Base-by-base conservation (phyloP, 192 early-diverging fungal genomes). In the Allomyces javanicus region DNA sequence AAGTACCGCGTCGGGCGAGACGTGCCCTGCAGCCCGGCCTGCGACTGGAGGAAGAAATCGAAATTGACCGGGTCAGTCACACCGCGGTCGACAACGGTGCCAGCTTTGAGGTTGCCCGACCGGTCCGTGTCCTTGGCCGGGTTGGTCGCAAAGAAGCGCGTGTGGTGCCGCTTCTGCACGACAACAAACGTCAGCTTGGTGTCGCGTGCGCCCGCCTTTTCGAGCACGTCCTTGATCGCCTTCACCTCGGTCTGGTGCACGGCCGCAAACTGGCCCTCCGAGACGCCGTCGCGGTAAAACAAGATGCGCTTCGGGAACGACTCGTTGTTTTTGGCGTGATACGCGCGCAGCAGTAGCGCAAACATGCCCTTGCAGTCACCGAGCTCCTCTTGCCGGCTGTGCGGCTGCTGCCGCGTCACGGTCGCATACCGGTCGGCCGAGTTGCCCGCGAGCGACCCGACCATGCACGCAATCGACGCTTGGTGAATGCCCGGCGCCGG, bases 1-100 rank as follows among this genome's bases (percentile, higher is more conserved):
- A 87, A 84, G 82, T 98, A 98, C 70, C 90, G 89, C 0, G 87
- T 88, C 1, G 93, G 92, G 27, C 91, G 87, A 17, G 90, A 92
- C 1, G 93, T 94, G 40, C 95, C 93, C 72, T 93, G 91, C 24
- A 94, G 80, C 62, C 93, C 91, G 1, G 87, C 84, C 66, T 98
- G 95, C 21, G 91, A 87, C 67, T 87, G 89, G 23, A 97, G 74
- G 75, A 81, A 85, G 67, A 84, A 85, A 61, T 85, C 83, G 64
- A 81, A 83, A 64, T 81, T 75, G 12, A 75, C 68, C 6, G 79
- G 81, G 62, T 83, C 78, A 0, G 81, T 81, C 44, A 81, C 71
- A 17, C 78, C 75, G 19, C 73, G 73, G 40, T 86, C 83, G 10
- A 85, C 67, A 22, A 82, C 77, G 0, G 81, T 84, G 5, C 83